A percentile compares a stretch with the other conserved stretches of the same genome.
These are phyloP conservation scores for Geotrichum ghanense DNA, from an alignment of 805 yeast genomes.

Conservation along the genomic window DNA sequence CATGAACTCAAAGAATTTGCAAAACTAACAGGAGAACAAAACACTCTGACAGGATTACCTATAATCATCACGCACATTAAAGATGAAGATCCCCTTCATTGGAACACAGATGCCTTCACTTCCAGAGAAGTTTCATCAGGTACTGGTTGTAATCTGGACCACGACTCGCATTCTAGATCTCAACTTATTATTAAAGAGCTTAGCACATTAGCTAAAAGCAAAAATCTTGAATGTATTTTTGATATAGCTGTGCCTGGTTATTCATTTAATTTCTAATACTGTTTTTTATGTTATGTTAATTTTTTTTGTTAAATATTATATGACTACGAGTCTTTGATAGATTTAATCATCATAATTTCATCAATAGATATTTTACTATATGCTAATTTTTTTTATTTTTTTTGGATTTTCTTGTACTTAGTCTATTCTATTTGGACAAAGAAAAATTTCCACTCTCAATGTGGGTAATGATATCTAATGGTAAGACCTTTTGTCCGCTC, in stretches of 20 bases:
- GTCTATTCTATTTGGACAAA: too few relatives aligned
- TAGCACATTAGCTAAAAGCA: not conserved
- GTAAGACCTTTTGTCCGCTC: too few relatives aligned
- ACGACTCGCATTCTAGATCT: not conserved
- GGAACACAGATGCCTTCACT: not conserved
- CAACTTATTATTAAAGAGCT: not conserved
- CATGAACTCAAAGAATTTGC: slow-evolving; percentile 35
- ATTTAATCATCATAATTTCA: too few relatives aligned
- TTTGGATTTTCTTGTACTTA: too few relatives aligned
- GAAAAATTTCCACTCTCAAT: too few relatives aligned
- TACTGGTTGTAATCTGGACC: not conserved
- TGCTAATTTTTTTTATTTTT: too few relatives aligned
- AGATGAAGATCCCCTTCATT: slow-evolving; percentile 7
- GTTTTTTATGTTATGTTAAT: too few relatives aligned
- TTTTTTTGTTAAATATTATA: too few relatives aligned
- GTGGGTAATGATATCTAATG: too few relatives aligned
- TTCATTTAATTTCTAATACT: not conserved
- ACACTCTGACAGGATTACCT: slow-evolving; percentile 30
- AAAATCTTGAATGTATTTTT: not conserved
- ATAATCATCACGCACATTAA: slow-evolving; percentile 45
- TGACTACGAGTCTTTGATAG: too few relatives aligned
- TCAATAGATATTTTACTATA: too few relatives aligned
- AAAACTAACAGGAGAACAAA: slow-evolving; percentile 15
- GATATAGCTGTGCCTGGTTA: slow-evolving; percentile 1
- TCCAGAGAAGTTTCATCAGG: too few relatives aligned